These are phyloP conservation scores for Aspergillus fructus DNA, from an alignment of 2,329 filamentous ascomycete genomes.

Conservation along the genomic window DNA sequence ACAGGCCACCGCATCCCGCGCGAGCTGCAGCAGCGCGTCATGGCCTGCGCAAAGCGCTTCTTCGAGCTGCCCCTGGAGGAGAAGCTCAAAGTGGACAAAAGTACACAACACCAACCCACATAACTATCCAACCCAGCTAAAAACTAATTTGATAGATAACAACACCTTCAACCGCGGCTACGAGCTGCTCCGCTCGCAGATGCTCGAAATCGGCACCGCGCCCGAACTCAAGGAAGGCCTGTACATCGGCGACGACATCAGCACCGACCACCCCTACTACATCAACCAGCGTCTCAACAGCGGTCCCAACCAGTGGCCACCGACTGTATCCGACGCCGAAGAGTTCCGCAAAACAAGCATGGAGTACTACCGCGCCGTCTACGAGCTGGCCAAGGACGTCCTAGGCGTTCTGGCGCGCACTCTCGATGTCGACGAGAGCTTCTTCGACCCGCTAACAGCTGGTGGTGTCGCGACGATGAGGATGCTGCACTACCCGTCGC, in stretches of 20 bases:
- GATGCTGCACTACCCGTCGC: constrained; percentile 44
- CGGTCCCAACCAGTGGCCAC: constrained; percentile 45
- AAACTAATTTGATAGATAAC: constrained; percentile 23
- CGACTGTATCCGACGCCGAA: constrained; percentile 17
- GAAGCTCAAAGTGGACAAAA: constrained; percentile 39
- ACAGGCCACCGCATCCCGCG: constrained; percentile 41
- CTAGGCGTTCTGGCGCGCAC: constrained; percentile 43
- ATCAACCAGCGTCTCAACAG: constrained; percentile 39
- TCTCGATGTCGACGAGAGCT: constrained; percentile 37
- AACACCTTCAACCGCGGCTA: constrained; percentile 47
- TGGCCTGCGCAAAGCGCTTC: constrained; percentile 42
- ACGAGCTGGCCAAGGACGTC: constrained; percentile 42
- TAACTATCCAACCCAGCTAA: neutral
- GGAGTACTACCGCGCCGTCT: constrained; percentile 43
- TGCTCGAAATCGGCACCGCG: constrained; percentile 42
- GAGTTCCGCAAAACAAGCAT: constrained; percentile 41
- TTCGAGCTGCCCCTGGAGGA: constrained; percentile 43
- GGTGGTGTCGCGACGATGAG: constrained; percentile 44
- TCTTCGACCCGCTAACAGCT: constrained; percentile 37
- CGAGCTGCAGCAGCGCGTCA: constrained; percentile 38
- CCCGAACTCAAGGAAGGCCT: constrained; percentile 48
- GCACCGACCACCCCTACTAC: constrained; percentile 39
- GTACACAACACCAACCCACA: constrained; percentile 14
- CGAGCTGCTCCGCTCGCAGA: constrained; percentile 44
- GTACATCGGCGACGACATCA: constrained; percentile 45